phyloP scores from a whole-genome alignment of 1,284 basidiomycete genomes.

The Thecaphora thlaspeos region DNA sequence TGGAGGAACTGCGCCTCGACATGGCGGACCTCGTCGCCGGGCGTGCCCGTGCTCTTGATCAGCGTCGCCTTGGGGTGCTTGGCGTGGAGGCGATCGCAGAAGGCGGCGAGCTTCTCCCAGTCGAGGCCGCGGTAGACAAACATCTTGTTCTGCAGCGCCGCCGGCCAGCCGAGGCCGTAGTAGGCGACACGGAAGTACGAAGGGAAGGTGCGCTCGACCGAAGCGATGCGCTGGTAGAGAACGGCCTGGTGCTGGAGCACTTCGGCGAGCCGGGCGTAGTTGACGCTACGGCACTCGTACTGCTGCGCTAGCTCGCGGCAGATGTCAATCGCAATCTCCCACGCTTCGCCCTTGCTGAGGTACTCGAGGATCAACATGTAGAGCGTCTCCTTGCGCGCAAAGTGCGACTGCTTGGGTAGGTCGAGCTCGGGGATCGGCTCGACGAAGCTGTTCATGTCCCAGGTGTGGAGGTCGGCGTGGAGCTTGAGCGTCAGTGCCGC shows the following conservation, averaged over 20 bases:
- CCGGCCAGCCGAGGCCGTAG: conserved; percentile 79
- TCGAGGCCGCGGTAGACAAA: conserved; percentile 84
- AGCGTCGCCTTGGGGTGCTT: conserved; percentile 86
- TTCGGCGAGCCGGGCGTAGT: conserved; percentile 62
- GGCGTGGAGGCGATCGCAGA: conserved; percentile 83
- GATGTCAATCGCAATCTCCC: conserved; percentile 88
- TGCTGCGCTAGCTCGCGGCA: conserved; percentile 69
- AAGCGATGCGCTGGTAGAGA: conserved; percentile 48
- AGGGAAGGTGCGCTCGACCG: conserved; percentile 43
- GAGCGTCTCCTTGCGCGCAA: conserved; percentile 77
- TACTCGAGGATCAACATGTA: conserved; percentile 59
- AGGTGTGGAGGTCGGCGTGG: conserved; percentile 89
- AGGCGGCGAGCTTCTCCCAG: conserved; percentile 78
- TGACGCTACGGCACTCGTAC: conserved; percentile 48
- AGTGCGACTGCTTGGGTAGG: conserved; percentile 86
- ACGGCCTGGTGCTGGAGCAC: conserved; percentile 51
- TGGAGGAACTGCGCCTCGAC: conserved; percentile 61
- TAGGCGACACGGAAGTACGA: conserved; percentile 87
- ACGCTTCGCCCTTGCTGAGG: conserved; percentile 81
- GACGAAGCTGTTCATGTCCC: conserved; percentile 72
- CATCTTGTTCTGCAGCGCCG: conserved; percentile 77
- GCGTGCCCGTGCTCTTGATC: conserved; percentile 72
- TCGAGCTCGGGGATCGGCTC: conserved; percentile 66
- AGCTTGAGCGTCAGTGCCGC: conserved; percentile 81
- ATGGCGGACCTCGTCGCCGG: conserved; percentile 63